A percentile compares a stretch with the other conserved stretches of the same genome.
These are phyloP conservation scores for Eudorina sp. DNA, from an alignment of 139 green algal genomes.

Conservation along the genomic window DNA sequence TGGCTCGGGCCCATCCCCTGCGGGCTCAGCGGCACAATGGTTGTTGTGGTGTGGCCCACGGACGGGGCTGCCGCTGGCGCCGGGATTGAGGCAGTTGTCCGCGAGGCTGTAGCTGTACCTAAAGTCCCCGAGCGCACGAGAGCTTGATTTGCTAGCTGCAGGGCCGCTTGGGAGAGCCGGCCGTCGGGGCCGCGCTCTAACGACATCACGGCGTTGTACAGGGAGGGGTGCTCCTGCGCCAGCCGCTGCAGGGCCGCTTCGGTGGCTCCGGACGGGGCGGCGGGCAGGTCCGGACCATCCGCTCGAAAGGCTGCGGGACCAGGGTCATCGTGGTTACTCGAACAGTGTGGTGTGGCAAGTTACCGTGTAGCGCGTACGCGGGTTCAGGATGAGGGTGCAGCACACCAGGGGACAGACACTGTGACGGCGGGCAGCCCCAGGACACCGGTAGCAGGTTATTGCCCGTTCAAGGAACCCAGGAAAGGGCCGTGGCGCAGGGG, in stretches of 20 bases:
- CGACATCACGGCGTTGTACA: constrained; percentile 10
- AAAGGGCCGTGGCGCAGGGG: too few species aligned
- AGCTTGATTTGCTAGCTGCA: neutral
- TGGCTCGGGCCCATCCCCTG: neutral
- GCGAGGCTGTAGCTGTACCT: neutral
- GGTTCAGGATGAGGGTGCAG: too few species aligned
- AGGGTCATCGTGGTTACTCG: too few species aligned
- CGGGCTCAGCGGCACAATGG: neutral
- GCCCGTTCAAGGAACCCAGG: too few species aligned
- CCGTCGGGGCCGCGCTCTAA: constrained; percentile 13
- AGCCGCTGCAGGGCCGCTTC: neutral
- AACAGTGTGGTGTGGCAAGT: too few species aligned
- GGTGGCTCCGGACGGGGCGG: neutral
- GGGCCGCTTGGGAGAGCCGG: neutral
- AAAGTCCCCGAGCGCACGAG: neutral
- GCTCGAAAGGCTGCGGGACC: too few species aligned
- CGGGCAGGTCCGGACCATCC: too few species aligned
- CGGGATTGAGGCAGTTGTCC: neutral
- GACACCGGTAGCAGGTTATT: too few species aligned
- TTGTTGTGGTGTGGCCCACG: constrained; percentile 9
- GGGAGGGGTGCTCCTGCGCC: constrained; percentile 5
- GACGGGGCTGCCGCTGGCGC: neutral
- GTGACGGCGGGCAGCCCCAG: too few species aligned
- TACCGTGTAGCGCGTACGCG: too few species aligned
- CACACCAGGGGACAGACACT: too few species aligned